Conservation (phyloP, 1,284 basidiomycete genomes). For the Heliocybe sulcata region DNA sequence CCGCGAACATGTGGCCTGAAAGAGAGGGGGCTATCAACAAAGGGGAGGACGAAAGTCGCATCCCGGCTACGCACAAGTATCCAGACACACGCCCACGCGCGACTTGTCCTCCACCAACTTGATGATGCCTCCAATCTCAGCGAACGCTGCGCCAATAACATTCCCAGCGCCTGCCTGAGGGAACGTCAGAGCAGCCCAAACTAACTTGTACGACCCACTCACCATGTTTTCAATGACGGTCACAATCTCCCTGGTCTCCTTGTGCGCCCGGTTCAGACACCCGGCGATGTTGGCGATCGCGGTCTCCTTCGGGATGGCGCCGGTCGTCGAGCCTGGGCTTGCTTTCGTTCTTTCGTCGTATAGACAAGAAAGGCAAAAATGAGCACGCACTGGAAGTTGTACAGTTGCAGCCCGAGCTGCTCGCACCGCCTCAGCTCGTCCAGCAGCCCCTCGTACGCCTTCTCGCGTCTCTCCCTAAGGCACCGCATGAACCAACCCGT, state of each 20-base stretch:
- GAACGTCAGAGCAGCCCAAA: background rate
- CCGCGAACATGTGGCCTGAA: conserved; percentile 74
- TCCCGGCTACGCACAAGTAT: conserved; percentile 61
- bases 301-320: conserved; percentile 52
- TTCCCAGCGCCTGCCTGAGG: conserved; percentile 76
- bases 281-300: conserved; percentile 65
- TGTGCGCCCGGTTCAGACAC: conserved; percentile 73
- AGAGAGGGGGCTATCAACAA: conserved; percentile 4
- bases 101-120: conserved; percentile 65
- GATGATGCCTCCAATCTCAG: conserved; percentile 68
- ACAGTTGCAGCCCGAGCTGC: conserved; percentile 64
- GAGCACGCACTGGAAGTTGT: conserved; percentile 77
- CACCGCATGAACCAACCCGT: too few species aligned
- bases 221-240: conserved; percentile 86
- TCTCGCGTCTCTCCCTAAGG: conserved; percentile 67
- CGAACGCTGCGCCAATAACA: conserved; percentile 68
- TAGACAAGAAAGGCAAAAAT: background rate
- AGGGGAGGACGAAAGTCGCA: conserved; percentile 1
- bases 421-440: conserved; percentile 83
- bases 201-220: conserved; percentile 9
- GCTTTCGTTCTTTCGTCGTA: background rate
- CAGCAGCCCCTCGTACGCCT: conserved; percentile 76
- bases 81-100: conserved; percentile 77
- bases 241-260: conserved; percentile 55
- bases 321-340: conserved; percentile 80